Evolutionary conservation across 305 asterid species (phyloP).

Genomic region (Solanum chacoense): DNA sequence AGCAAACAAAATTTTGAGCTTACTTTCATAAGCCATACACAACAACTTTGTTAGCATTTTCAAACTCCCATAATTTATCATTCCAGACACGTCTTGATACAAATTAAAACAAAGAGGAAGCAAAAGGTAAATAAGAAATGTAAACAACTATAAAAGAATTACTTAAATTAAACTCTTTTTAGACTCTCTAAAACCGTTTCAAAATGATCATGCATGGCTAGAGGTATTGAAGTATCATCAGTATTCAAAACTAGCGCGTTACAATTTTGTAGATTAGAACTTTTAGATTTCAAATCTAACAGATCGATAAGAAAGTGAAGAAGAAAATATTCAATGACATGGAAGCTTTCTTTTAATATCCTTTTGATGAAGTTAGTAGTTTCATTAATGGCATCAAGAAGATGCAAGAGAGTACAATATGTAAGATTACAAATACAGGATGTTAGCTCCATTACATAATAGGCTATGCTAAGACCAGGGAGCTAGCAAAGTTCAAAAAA

Average conservation of each 20-base stretch:
- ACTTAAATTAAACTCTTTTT: background rate
- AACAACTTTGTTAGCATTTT: background rate
- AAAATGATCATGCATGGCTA: background rate
- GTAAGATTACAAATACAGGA: background rate
- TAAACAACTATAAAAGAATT: background rate
- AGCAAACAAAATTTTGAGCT: background rate
- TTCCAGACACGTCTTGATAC: background rate
- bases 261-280: background rate
- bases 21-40: background rate
- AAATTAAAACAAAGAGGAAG: slow-evolving; percentile 1
- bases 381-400: background rate
- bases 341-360: background rate
- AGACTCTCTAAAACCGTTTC: background rate
- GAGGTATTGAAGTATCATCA: background rate
- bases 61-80: background rate
- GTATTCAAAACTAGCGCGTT: background rate
- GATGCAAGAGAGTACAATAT: background rate
- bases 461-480: background rate
- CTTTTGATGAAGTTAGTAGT: background rate
- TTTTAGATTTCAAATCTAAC: background rate
- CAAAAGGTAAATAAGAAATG: background rate
- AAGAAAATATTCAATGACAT: background rate
- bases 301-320: background rate
- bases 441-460: background rate
- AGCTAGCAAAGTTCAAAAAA: background rate